Evolutionary conservation across 768 basidiomycete species (phyloP), one percentile per base, ranked within the genome.

Genomic region (Galerina sulciceps): DNA sequence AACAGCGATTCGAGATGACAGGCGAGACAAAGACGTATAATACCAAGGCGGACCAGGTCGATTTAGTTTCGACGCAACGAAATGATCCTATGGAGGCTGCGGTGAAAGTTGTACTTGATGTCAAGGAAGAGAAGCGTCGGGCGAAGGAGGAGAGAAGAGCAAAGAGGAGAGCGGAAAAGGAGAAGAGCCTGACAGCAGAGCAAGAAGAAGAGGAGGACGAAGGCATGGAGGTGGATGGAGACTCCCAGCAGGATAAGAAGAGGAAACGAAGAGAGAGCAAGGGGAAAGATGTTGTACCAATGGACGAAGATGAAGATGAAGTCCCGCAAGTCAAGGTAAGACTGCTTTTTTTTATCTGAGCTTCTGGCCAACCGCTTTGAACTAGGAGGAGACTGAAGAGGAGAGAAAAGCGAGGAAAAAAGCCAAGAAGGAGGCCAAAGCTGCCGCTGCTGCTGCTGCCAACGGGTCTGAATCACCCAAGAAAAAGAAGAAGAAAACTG

Each of bases 21-120:
- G 89, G 92, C 42, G 89, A 88, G 64, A 83, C 88, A 44, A 86
- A 86, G 71, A 87, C 85, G 42, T 99, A 99, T 75, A 97, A 98
- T 72, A 81, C 86, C 18, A 85, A 87, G 31, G 91, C 92, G 36
- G 96, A 99, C 73, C 83, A 87, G 23, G 85, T 93, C 49, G 86
- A 88, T 67, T 79, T 98, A 59, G 84, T 98, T 46, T 84, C 95
- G 38, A 92, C 96, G 34, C 95, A 96, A 73, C 84, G 88, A 50
- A 67, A 89, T 50, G 84, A 85, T 43, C 87, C 93, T n/a, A 76
- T 89, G 73, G 86, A 91, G 65, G 73, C 80, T 20, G 94, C 94
- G 2, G 77, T 93, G 20, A 82, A 88, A 74, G 88, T 81, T 34
- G 92, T 86, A 40, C 68, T 86, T 65, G 92, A 95, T 58, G 90